Evolutionary conservation across 495 filamentous ascomycete genomes (phyloP), one percentile per base, ranked within the genome.

Genomic region (Daldinia grandis): DNA sequence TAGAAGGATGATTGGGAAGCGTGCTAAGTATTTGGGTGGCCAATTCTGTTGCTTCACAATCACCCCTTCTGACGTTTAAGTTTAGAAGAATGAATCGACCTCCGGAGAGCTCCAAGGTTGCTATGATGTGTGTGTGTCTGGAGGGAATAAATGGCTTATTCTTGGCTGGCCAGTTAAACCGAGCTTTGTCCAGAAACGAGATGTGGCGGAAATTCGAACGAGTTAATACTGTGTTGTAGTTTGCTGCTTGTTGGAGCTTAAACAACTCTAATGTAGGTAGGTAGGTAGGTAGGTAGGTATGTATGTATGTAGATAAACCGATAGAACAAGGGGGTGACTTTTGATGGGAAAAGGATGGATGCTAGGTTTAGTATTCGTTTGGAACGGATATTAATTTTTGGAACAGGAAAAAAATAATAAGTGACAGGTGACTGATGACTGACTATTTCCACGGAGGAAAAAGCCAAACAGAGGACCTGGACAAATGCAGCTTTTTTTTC

Each of bases 1-100:
- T 33, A 50, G 51, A 37, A 30, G 33, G 49, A 69, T 64, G 60
- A 51, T 69, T 47, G 38, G 67, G 40, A 70, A 61, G 56, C 15
- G 67, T 56, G 61, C 55, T 61, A 51, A 35, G 25, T 58, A 37
- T 69, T 69, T 47, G 62, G 56, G 68, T 71, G 57, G 62, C 67
- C 62, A 65, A 70, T 8, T 61, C 24, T 27, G 58, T 56, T 58
- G 56, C 47, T 54, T 53, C 25, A n/a, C 60, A 57, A 44, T 33
- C n/a, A 33, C 55, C 38, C 59, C 21, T 63, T 58, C 51, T 44
- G 19, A 47, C 27, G 47, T 27, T 35, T 33, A n/a, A 35, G 17
- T 58, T 44, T 64, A 9, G 50, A 51, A 63, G 30, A 53, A 59
- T 27, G 42, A 47, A 33, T 66, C 58, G 68, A 62, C 58, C 58